Conservation (phyloP, 768 basidiomycete species). For the Psilocybe cyanescens region DNA sequence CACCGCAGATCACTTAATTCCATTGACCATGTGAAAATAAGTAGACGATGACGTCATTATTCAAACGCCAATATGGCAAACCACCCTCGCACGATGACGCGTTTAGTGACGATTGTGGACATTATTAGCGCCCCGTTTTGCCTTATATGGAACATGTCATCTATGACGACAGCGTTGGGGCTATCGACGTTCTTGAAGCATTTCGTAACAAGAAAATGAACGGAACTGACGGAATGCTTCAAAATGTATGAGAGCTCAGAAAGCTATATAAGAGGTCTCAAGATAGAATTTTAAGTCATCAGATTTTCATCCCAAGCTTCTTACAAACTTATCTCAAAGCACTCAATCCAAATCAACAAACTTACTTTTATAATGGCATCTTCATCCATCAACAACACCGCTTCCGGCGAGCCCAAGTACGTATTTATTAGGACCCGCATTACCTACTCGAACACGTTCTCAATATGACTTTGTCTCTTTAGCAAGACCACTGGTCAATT, state of each 20-base stretch:
- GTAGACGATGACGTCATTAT: too few relatives aligned
- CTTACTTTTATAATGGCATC: conserved; percentile 13
- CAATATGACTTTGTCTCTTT: background rate
- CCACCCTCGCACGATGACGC: background rate
- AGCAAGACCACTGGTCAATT: conserved; percentile 47
- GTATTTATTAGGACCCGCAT: background rate
- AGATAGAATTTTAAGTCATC: too few relatives aligned
- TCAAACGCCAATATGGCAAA: too few relatives aligned
- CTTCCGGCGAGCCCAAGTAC: conserved; percentile 33
- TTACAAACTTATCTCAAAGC: background rate
- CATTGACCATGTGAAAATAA: too few relatives aligned
- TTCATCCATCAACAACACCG: conserved; percentile 29
- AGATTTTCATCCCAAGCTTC: background rate
- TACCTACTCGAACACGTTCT: background rate
- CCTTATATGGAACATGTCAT: background rate
- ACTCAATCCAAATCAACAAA: background rate
- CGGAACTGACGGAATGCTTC: too few relatives aligned
- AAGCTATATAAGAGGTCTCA: too few relatives aligned
- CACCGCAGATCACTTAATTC: too few relatives aligned
- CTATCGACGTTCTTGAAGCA: too few relatives aligned
- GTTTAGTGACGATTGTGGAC: background rate
- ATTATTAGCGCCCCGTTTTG: too few relatives aligned
- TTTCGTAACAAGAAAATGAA: too few relatives aligned
- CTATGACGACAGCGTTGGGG: too few relatives aligned
- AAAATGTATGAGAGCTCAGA: too few relatives aligned